A percentile compares a stretch with the other conserved stretches of the same genome.
phyloP scores from a whole-genome alignment of 805 yeast species.

The Candida takata region DNA sequence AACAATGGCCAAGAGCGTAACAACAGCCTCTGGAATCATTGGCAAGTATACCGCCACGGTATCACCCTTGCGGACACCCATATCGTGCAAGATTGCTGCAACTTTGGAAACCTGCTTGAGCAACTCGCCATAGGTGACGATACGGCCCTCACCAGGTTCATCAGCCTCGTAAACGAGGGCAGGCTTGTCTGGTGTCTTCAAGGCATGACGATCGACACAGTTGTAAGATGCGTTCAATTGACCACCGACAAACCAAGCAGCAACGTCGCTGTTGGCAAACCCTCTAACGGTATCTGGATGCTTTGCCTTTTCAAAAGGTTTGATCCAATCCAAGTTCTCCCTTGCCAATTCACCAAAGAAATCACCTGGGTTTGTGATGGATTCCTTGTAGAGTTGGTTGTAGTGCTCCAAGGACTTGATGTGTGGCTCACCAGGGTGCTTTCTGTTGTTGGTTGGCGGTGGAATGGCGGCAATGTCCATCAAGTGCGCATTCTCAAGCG shows the following conservation, averaged over 20 bases:
- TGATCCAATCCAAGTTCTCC: conserved; percentile 73
- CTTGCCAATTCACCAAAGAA: conserved; percentile 79
- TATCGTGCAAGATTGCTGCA: conserved; percentile 56
- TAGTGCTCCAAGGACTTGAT: conserved; percentile 50
- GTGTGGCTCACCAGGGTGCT: conserved; percentile 20
- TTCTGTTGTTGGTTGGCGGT: conserved; percentile 20
- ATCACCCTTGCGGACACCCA: conserved; percentile 76
- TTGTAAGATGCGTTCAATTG: conserved; percentile 75
- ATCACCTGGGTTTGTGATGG: conserved; percentile 72
- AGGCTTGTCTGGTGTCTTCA: conserved; percentile 58
- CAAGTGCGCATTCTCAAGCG: conserved; percentile 25
- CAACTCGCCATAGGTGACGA: conserved; percentile 64
- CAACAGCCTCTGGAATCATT: conserved; percentile 75
- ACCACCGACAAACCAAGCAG: conserved; percentile 77
- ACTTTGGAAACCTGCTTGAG: conserved; percentile 63
- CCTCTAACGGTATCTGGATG: conserved; percentile 31
- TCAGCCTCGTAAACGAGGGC: conserved; percentile 82
- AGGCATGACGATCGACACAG: conserved; percentile 79
- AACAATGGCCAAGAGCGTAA: conserved; percentile 69
- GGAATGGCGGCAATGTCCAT: conserved; percentile 23
- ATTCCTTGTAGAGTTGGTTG: conserved; percentile 63
- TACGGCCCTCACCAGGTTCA: conserved; percentile 57
- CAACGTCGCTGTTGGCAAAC: conserved; percentile 42
- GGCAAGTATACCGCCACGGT: conserved; percentile 84
- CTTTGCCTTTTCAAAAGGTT: conserved; percentile 67